Evolutionary conservation across 2,329 filamentous ascomycete genomes (phyloP).

Genomic region (Aspergillus vadensis): DNA sequence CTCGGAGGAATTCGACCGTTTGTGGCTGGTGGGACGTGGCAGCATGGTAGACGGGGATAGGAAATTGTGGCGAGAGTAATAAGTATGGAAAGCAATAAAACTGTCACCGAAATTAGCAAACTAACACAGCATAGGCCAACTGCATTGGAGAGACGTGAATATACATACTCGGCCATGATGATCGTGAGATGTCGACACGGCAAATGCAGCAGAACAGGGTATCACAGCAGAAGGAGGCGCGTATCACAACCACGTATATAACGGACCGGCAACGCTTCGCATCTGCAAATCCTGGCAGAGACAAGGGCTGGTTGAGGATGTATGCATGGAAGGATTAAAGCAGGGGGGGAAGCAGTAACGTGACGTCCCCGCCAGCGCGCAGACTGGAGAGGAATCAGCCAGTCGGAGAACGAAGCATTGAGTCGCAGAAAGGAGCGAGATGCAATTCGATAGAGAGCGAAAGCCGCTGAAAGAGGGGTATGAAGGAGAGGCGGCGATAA

Average conservation of each 20-base stretch:
- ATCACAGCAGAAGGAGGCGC: constrained; percentile 15
- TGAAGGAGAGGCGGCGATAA: constrained; percentile 4
- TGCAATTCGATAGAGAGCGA: constrained; percentile 10
- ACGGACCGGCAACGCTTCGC: constrained; percentile 15
- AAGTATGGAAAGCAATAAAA: constrained; percentile 43
- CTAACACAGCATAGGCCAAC: background rate
- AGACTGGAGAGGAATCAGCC: constrained; percentile 20
- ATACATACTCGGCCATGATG: constrained; percentile 45
- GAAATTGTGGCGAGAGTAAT: constrained; percentile 37
- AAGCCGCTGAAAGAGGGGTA: constrained; percentile 6
- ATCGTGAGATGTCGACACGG: constrained; percentile 13
- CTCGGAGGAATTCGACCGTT: constrained; percentile 41
- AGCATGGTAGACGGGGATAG: constrained; percentile 43
- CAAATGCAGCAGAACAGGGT: constrained; percentile 24
- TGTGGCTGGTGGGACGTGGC: constrained; percentile 38
- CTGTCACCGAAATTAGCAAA: constrained; percentile 28
- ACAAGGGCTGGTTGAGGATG: constrained; percentile 18
- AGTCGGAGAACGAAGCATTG: constrained; percentile 23
- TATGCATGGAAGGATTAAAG: constrained; percentile 22
- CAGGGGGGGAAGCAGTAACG: constrained; percentile 13
- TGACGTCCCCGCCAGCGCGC: constrained; percentile 30
- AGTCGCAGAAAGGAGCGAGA: constrained; percentile 12
- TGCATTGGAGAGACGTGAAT: background rate
- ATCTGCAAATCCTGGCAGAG: constrained; percentile 15
- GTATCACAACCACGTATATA: constrained; percentile 23